Evolutionary conservation across 257 asterid species (phyloP).

Genomic region (Solanum neorickii): DNA sequence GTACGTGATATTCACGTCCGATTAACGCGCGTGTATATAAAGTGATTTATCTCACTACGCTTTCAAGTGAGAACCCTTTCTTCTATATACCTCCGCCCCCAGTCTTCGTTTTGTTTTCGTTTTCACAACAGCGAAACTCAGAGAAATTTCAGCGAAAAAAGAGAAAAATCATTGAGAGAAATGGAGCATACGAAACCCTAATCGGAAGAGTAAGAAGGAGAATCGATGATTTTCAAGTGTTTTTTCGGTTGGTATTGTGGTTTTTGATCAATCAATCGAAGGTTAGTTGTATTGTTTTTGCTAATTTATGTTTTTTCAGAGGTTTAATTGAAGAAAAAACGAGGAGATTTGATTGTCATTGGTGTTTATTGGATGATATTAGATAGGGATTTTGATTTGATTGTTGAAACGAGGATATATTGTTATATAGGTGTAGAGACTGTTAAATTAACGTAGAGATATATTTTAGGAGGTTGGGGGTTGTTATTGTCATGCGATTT

Average conservation of each 20-base stretch:
- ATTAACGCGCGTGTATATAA: conserved; percentile 5
- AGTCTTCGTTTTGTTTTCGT: conserved; percentile 1
- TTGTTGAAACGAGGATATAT: neutral
- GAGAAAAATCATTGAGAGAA: neutral
- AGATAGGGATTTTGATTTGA: neutral
- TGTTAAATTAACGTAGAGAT: neutral
- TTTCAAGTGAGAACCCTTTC: conserved; percentile 17
- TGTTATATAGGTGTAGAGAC: neutral
- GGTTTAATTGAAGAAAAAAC: neutral
- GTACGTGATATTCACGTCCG: conserved; percentile 15
- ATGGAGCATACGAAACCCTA: neutral
- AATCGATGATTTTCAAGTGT: conserved; percentile 30
- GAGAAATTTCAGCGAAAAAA: neutral
- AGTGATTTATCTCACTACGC: neutral
- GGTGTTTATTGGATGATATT: neutral
- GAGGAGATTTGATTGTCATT: neutral
- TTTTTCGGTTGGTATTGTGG: conserved; percentile 9
- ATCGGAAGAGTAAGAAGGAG: neutral
- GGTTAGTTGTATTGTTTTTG: conserved; percentile 41
- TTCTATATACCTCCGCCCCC: conserved; percentile 64
- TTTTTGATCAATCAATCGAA: conserved; percentile 35
- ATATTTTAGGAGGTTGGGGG: conserved; percentile 5
- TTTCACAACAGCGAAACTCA: neutral
- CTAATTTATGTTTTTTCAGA: conserved; percentile 2
- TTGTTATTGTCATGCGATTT: conserved; percentile 52